Conservation (phyloP, 2,329 filamentous ascomycete species). For the Fonsecaea pedrosoi region DNA sequence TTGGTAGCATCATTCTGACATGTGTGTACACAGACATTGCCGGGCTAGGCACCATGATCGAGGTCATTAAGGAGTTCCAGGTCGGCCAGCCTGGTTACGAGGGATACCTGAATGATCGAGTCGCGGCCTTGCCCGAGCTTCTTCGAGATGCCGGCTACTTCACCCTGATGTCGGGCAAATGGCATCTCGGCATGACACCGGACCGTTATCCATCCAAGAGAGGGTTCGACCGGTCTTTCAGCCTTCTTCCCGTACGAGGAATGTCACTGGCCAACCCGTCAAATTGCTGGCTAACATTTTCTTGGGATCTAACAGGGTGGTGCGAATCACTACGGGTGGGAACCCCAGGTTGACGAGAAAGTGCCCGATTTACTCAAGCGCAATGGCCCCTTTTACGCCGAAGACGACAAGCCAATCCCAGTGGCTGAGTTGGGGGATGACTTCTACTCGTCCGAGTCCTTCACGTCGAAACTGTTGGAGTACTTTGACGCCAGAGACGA, state of each 20-base stretch:
- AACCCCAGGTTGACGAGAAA: slow-evolving; percentile 39
- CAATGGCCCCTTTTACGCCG: slow-evolving; percentile 27
- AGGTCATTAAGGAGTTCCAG: slow-evolving; percentile 39
- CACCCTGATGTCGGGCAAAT: slow-evolving; percentile 48
- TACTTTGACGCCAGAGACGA: slow-evolving; percentile 35
- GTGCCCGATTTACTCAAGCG: slow-evolving; percentile 18
- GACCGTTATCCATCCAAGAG: slow-evolving; percentile 42
- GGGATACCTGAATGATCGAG: slow-evolving; percentile 36
- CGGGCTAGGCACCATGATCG: slow-evolving; percentile 45
- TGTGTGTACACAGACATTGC: slow-evolving; percentile 41
- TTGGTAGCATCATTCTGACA: background rate
- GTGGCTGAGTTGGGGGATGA: slow-evolving; percentile 19
- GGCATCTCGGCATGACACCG: slow-evolving; percentile 46
- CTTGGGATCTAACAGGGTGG: slow-evolving; percentile 15
- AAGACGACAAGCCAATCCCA: slow-evolving; percentile 19
- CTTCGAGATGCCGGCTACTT: slow-evolving; percentile 46
- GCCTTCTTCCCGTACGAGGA: slow-evolving; percentile 36
- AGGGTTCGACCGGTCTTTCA: slow-evolving; percentile 44
- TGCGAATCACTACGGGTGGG: slow-evolving; percentile 48
- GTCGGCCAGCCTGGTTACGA: slow-evolving; percentile 45
- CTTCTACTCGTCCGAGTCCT: slow-evolving; percentile 30
- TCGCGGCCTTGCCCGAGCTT: slow-evolving; percentile 47
- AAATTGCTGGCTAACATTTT: background rate
- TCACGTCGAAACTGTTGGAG: slow-evolving; percentile 28
- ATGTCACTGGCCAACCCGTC: background rate